Percentiles rank a stretch among this genome's conserved stretches.
Evolutionary conservation across 2,329 filamentous ascomycete species (phyloP).

Genomic region (Diaporthe longicolla): DNA sequence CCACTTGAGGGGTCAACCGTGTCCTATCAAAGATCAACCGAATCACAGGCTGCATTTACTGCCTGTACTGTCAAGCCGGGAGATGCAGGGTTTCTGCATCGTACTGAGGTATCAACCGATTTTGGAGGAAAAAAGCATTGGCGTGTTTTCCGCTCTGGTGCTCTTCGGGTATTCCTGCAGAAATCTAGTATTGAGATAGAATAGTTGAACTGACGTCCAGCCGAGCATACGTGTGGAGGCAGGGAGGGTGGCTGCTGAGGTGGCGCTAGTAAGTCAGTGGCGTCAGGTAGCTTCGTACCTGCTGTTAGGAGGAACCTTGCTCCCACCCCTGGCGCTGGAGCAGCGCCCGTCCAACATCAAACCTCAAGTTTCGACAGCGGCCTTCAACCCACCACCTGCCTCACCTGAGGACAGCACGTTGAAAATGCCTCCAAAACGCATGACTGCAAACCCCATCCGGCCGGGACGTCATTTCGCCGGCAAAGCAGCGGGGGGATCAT

Average conservation of each 20-base stretch:
- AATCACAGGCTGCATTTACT: too few relatives aligned
- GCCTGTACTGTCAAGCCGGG: too few relatives aligned
- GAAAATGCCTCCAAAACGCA: conserved; percentile 80
- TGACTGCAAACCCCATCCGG: conserved; percentile 91
- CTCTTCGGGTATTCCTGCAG: too few relatives aligned
- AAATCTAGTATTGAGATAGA: background rate
- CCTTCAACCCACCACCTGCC: background rate
- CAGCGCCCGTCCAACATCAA: background rate
- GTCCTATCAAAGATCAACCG: too few relatives aligned
- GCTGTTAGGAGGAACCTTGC: background rate
- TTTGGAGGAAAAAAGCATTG: too few relatives aligned
- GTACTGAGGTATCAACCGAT: too few relatives aligned
- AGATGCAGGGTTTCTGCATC: too few relatives aligned
- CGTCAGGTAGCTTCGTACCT: background rate
- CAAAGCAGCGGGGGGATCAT: conserved; percentile 72
- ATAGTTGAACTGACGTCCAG: background rate
- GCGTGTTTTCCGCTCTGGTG: too few relatives aligned
- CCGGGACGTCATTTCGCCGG: conserved; percentile 89
- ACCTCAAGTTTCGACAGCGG: background rate
- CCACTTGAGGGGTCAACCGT: too few relatives aligned
- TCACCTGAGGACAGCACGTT: background rate
- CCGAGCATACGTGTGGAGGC: background rate
- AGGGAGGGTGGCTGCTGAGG: background rate
- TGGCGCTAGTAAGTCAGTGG: background rate
- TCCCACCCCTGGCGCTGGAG: background rate